phyloP scores from a whole-genome alignment of 805 yeast genomes.

The Candida ortonii region DNA sequence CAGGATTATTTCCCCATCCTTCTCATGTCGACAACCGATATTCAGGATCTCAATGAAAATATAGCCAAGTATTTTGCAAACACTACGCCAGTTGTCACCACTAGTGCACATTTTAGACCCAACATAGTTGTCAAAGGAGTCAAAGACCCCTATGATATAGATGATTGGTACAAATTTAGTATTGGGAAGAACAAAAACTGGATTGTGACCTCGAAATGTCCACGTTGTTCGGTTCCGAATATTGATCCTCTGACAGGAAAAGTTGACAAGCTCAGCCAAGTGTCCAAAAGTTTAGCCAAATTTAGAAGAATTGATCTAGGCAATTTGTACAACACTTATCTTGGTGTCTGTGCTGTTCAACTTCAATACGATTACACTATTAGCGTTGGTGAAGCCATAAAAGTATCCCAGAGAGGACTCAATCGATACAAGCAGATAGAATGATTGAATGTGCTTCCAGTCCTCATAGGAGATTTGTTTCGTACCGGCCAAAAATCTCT shows the following conservation, averaged over 20 bases:
- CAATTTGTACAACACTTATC: conserved; percentile 11
- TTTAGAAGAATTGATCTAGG: conserved; percentile 26
- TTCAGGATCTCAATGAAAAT: conserved; percentile 16
- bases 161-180: conserved; percentile 24
- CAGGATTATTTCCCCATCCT: conserved; percentile 29
- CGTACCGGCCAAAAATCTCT: no score
- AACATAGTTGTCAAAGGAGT: conserved; percentile 21
- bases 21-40: conserved; percentile 22
- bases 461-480: no score
- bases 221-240: conserved; percentile 28
- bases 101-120: conserved; percentile 22
- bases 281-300: conserved; percentile 21
- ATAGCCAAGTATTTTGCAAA: conserved; percentile 6
- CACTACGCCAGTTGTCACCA: conserved; percentile 3
- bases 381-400: conserved; percentile 21
- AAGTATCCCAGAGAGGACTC: conserved; percentile 17
- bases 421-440: conserved; percentile 15
- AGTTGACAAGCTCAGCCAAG: conserved; percentile 15
- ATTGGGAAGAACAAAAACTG: conserved; percentile 16
- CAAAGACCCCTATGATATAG: conserved; percentile 20
- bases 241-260: conserved; percentile 20
- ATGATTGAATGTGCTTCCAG: no score
- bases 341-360: conserved; percentile 26
- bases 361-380: conserved; percentile 20
- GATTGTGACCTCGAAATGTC: conserved; percentile 29